Conservation (phyloP, 345 rosid species). For the Excoecaria agallocha region DNA sequence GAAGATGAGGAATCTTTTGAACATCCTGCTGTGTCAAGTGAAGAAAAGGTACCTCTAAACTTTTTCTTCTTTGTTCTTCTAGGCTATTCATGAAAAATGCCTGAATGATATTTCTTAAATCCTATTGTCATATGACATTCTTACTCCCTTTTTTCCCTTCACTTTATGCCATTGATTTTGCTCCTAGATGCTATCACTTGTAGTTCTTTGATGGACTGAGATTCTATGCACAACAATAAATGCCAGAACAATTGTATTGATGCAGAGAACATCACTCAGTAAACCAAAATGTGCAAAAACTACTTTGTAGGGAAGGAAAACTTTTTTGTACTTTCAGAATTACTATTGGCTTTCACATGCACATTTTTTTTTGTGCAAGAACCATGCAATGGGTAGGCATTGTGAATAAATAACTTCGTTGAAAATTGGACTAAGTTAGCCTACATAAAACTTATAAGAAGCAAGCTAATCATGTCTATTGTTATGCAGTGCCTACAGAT, state of each 20-base stretch:
- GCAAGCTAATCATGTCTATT: neutral
- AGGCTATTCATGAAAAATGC: neutral
- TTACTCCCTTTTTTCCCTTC: neutral
- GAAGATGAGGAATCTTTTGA: constrained; percentile 80
- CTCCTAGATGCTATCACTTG: neutral
- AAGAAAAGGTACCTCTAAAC: constrained; percentile 43
- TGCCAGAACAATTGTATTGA: neutral
- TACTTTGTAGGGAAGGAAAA: neutral
- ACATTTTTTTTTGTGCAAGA: too few species aligned
- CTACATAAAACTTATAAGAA: too few species aligned
- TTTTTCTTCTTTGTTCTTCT: neutral
- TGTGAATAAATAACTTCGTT: neutral
- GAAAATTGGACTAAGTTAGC: neutral
- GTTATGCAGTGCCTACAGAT: neutral
- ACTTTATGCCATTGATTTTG: neutral
- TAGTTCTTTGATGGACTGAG: neutral
- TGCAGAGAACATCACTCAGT: neutral
- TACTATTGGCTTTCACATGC: neutral
- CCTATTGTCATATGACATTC: neutral
- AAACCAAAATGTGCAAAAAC: neutral
- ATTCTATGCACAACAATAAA: neutral
- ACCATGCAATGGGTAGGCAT: neutral
- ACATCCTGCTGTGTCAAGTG: constrained; percentile 62
- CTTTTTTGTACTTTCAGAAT: neutral
- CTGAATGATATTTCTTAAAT: neutral